Conservation (phyloP, 148 eudicot genomes). For the Rhododendron mucronatum region DNA sequence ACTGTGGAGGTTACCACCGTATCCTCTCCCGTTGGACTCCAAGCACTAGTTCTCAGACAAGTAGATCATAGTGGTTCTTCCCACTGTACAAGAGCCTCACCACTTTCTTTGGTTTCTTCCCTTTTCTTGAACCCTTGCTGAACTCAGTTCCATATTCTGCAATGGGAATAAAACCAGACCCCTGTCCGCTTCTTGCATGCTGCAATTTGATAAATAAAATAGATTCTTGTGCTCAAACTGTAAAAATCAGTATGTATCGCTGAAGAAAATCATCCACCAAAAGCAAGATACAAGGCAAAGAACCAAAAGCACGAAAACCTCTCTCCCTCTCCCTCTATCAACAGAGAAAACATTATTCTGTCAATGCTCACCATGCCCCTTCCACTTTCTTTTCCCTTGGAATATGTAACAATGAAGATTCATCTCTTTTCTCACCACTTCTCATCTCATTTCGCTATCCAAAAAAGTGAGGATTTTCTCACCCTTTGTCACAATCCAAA, state of each 20-base stretch:
- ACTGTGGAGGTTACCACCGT: not conserved
- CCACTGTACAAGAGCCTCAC: constrained; percentile 83
- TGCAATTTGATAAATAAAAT: constrained; percentile 23
- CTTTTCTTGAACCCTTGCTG: constrained; percentile 45
- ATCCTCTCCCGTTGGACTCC: not conserved
- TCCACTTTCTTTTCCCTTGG: not conserved
- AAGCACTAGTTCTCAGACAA: constrained; percentile 33
- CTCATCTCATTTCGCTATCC: not conserved
- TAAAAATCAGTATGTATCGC: not conserved
- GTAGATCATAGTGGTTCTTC: constrained; percentile 76
- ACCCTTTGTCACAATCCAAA: not conserved
- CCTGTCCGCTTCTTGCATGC: constrained; percentile 44
- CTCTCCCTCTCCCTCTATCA: not conserved
- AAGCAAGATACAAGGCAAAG: not conserved
- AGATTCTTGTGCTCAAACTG: not conserved
- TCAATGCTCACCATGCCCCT: not conserved
- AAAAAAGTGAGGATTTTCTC: not conserved
- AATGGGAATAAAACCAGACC: constrained; percentile 70
- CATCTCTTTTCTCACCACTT: not conserved
- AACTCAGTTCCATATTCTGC: constrained; percentile 72
- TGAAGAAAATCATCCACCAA: not conserved
- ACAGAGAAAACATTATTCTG: not conserved
- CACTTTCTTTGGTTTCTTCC: constrained; percentile 41
- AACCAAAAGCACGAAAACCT: not conserved
- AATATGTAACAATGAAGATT: not conserved